A percentile compares a stretch with the other conserved stretches of the same genome.
phyloP scores from a whole-genome alignment of 768 basidiomycete species.

The Trichaptum fuscoviolaceum region DNA sequence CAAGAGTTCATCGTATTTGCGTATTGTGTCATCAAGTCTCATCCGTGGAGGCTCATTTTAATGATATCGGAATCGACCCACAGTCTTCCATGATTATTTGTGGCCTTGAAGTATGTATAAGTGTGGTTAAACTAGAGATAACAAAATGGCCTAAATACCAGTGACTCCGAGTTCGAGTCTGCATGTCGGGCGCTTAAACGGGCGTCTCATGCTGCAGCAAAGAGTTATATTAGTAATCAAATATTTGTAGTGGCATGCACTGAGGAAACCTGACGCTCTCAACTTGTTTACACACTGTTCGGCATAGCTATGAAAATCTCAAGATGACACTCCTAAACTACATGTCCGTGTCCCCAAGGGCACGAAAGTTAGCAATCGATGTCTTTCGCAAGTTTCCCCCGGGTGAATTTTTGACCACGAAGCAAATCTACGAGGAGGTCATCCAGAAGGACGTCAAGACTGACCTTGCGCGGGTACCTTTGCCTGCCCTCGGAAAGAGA shows the following conservation, averaged over 20 bases:
- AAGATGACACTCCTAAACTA: not conserved
- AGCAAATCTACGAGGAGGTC: constrained; percentile 16
- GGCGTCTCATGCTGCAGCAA: not conserved
- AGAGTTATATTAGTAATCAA: not conserved
- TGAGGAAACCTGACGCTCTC: too few relatives aligned
- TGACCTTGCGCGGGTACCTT: constrained; percentile 2
- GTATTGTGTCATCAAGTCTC: too few relatives aligned
- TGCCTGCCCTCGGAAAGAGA: constrained; percentile 2
- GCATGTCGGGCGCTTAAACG: not conserved
- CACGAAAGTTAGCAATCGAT: constrained; percentile 11
- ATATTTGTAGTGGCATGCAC: not conserved
- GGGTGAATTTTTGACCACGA: constrained; percentile 12
- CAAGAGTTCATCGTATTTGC: too few relatives aligned
- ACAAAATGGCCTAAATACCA: too few relatives aligned
- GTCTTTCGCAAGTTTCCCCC: constrained; percentile 7
- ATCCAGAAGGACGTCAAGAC: constrained; percentile 8
- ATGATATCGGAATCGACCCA: too few relatives aligned
- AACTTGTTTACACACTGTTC: not conserved
- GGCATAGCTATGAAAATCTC: not conserved
- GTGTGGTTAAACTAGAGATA: not conserved
- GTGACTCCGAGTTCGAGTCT: not conserved
- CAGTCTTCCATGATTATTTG: too few relatives aligned
- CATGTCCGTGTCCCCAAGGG: constrained; percentile 4
- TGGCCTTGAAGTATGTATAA: not conserved
- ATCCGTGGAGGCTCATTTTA: too few relatives aligned